Evolutionary conservation across 352 stramenopile species (phyloP).

Genomic region (Phytophthora pisi): DNA sequence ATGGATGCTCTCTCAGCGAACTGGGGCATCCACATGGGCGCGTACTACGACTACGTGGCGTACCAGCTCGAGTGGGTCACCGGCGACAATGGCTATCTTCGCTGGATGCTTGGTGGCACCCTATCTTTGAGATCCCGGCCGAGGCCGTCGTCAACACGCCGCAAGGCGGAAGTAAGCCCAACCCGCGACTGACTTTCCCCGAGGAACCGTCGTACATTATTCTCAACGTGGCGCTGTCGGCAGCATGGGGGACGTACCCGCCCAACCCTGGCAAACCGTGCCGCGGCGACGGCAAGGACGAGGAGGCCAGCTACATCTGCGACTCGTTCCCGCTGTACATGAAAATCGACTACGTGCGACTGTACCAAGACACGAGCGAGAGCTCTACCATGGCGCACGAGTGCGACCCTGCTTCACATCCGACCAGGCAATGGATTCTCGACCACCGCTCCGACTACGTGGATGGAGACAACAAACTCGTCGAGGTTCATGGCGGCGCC

Average conservation of each 20-base stretch:
- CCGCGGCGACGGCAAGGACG: slow-evolving; percentile 58
- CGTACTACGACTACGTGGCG: slow-evolving; percentile 61
- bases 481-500: slow-evolving; percentile 62
- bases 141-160: slow-evolving; percentile 51
- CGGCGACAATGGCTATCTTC: slow-evolving; percentile 66
- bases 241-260: slow-evolving; percentile 78
- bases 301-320: slow-evolving; percentile 67
- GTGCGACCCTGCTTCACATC: slow-evolving; percentile 66
- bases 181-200: slow-evolving; percentile 54
- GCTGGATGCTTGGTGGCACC: slow-evolving; percentile 68
- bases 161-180: slow-evolving; percentile 50
- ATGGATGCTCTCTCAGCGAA: slow-evolving; percentile 81
- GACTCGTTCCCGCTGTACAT: slow-evolving; percentile 84
- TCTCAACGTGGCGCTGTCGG: slow-evolving; percentile 93
- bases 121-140: slow-evolving; percentile 76
- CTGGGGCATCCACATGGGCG: slow-evolving; percentile 65
- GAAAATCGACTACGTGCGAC: slow-evolving; percentile 88
- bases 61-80: slow-evolving; percentile 82
- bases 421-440: slow-evolving; percentile 74
- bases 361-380: slow-evolving; percentile 64
- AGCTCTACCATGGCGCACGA: slow-evolving; percentile 55
- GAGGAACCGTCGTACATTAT: slow-evolving; percentile 95
- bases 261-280: slow-evolving; percentile 63
- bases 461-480: slow-evolving; percentile 55
- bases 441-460: slow-evolving; percentile 66